These are phyloP conservation scores for Cercospora sp. DNA, from an alignment of 2,329 filamentous ascomycete species.

Conservation along the genomic window DNA sequence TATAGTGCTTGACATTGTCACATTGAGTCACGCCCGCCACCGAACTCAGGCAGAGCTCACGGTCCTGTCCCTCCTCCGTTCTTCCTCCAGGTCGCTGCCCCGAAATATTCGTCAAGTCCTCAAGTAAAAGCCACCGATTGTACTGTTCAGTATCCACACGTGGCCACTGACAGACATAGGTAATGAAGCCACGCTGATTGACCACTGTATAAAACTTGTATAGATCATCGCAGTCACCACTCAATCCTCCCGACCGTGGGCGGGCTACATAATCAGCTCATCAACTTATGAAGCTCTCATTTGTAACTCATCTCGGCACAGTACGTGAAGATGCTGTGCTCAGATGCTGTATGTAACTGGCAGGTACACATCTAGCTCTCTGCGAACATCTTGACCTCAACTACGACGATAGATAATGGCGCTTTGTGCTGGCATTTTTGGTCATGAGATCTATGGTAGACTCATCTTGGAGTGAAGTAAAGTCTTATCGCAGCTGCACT, in stretches of 20 bases:
- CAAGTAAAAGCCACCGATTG: not conserved
- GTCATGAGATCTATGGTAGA: not conserved
- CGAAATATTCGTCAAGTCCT: not conserved
- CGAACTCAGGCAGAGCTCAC: not conserved
- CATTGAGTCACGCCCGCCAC: not conserved
- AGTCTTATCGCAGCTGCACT: not conserved
- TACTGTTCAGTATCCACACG: not conserved
- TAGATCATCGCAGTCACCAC: not conserved
- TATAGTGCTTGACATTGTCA: not conserved
- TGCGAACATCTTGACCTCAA: not conserved
- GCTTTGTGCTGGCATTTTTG: not conserved
- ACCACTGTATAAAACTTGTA: not conserved
- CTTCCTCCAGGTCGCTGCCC: not conserved
- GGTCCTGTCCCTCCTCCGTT: not conserved
- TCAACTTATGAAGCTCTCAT: not conserved
- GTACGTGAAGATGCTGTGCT: not conserved
- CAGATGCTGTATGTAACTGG: not conserved
- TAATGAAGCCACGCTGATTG: not conserved
- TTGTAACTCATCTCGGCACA: not conserved
- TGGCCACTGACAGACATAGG: not conserved
- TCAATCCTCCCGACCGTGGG: not conserved
- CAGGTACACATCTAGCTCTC: not conserved
- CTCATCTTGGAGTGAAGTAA: not conserved
- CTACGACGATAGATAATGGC: not conserved
- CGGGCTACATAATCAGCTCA: not conserved